Evolutionary conservation across 2,329 filamentous ascomycete genomes (phyloP).

Genomic region (Pseudocercospora pini-densiflorae): DNA sequence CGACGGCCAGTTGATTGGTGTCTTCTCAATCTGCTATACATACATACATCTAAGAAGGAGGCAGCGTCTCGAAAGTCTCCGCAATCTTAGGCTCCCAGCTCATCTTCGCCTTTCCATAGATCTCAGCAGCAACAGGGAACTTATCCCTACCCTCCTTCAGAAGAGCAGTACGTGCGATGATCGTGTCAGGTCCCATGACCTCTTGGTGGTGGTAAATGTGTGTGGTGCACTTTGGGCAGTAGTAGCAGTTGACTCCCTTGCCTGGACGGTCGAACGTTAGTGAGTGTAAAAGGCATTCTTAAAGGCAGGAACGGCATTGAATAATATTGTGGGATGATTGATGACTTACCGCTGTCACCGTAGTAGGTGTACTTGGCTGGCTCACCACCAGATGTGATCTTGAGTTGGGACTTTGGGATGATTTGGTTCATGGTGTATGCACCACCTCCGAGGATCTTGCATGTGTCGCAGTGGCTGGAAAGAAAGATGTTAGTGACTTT

Average conservation of each 20-base stretch:
- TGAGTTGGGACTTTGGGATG: constrained; percentile 54
- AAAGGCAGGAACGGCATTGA: too few relatives aligned
- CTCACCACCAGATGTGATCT: constrained; percentile 56
- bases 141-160: constrained; percentile 51
- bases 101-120: constrained; percentile 58
- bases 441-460: constrained; percentile 57
- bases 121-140: constrained; percentile 58
- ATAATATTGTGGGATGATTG: too few relatives aligned
- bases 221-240: constrained; percentile 60
- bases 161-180: constrained; percentile 58
- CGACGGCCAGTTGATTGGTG: too few relatives aligned
- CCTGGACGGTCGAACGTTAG: not conserved
- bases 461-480: constrained; percentile 64
- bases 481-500: too few relatives aligned
- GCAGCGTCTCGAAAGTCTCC: constrained; percentile 50
- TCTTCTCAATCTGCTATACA: too few relatives aligned
- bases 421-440: constrained; percentile 61
- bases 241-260: constrained; percentile 60
- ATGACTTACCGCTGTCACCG: constrained; percentile 53
- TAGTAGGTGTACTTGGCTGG: constrained; percentile 60
- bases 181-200: constrained; percentile 55
- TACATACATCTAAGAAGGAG: constrained; percentile 42
- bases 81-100: constrained; percentile 59
- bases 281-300: too few relatives aligned
- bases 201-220: constrained; percentile 62